phyloP scores from a whole-genome alignment of 768 basidiomycete genomes.

The Termitomyces bulborhizus region DNA sequence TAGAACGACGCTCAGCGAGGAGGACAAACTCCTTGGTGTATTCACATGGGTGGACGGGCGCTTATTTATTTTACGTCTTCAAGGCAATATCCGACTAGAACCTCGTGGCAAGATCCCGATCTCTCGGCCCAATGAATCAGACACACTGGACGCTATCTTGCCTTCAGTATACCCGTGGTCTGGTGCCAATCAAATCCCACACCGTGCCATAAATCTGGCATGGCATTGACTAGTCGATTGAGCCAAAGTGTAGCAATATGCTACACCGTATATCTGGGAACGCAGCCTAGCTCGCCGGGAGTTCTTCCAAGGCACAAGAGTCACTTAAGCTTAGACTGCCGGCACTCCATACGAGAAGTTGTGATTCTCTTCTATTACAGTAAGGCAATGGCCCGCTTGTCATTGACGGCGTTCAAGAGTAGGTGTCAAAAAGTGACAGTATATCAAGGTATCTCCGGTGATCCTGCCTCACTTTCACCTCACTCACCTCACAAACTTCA shows the following conservation, averaged over 20 bases:
- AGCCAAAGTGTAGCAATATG: neutral
- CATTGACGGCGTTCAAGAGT: neutral
- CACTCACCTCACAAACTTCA: neutral
- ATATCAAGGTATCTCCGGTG: neutral
- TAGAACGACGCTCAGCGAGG: neutral
- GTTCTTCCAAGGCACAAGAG: neutral
- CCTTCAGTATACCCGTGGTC: neutral
- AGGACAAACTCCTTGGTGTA: neutral
- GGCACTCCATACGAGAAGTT: neutral
- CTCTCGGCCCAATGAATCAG: neutral
- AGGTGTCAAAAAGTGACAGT: neutral
- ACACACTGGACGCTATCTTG: neutral
- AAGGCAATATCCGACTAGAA: neutral
- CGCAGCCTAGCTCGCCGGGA: neutral
- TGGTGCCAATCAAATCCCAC: too few relatives aligned
- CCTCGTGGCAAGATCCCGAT: neutral
- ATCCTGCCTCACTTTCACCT: neutral
- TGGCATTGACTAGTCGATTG: too few relatives aligned
- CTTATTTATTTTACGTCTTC: neutral
- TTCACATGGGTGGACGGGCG: neutral
- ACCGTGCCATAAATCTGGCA: neutral
- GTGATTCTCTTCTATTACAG: neutral
- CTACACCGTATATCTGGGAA: neutral
- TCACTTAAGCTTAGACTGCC: slow-evolving; percentile 1
- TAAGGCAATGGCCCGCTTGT: neutral